Evolutionary conservation across 2,329 filamentous ascomycete species (phyloP).

Genomic region (Neopestalotiopsis sp.): DNA sequence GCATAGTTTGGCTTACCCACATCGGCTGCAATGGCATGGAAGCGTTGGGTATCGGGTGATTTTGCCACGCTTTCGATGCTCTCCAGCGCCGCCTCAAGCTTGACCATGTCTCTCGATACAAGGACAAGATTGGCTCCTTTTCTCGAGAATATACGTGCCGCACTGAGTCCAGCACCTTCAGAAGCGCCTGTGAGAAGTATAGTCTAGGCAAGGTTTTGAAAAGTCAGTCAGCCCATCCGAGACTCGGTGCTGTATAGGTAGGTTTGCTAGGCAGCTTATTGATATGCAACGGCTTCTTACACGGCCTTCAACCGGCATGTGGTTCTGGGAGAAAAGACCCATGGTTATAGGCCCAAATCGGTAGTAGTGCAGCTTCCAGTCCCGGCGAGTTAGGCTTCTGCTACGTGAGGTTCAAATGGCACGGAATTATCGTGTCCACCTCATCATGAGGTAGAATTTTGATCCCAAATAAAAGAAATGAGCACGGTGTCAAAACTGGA

Average conservation of each 20-base stretch:
- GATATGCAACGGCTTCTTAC: constrained; percentile 48
- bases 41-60: constrained; percentile 69
- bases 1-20: constrained; percentile 72
- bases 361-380: too few species aligned
- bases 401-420: too few species aligned
- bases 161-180: neutral
- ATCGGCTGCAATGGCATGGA: constrained; percentile 82
- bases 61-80: constrained; percentile 60
- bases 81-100: constrained; percentile 68
- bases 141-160: neutral
- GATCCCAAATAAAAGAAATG: too few species aligned
- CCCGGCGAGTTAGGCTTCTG: too few species aligned
- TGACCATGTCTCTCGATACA: neutral
- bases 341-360: neutral
- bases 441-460: too few species aligned
- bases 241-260: neutral
- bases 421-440: too few species aligned
- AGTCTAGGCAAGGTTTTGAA: neutral
- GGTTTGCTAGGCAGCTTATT: constrained; percentile 71
- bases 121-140: neutral
- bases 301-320: constrained; percentile 81
- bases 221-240: neutral
- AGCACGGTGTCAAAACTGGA: too few species aligned
- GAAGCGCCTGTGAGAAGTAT: neutral
- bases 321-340: constrained; percentile 67